Evolutionary conservation across 805 yeast genomes (phyloP).

Genomic region (Candida oleophila): DNA sequence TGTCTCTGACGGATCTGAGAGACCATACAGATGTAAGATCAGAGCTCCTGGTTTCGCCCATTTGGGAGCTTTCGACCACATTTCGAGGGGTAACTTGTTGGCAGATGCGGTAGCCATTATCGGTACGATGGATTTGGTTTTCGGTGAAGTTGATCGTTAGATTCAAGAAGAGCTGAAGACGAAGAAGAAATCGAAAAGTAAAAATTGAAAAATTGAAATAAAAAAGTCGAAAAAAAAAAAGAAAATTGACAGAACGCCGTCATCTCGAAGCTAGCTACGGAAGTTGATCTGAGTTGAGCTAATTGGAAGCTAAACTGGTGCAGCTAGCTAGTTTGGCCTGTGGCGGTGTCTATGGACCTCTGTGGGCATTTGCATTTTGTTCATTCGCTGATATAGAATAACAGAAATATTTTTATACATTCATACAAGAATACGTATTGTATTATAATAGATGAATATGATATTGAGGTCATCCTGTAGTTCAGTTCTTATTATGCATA

Average conservation of each 20-base stretch:
- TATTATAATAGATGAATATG: background rate
- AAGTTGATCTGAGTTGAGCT: no score
- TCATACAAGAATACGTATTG: background rate
- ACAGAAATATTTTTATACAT: background rate
- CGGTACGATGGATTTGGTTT: conserved; percentile 94
- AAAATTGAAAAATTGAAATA: background rate
- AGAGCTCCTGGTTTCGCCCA: conserved; percentile 95
- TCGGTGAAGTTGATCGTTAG: conserved; percentile 91
- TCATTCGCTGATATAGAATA: conserved; percentile 3
- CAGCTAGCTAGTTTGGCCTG: no score
- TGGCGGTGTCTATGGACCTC: background rate
- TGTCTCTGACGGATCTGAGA: conserved; percentile 84
- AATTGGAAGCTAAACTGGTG: no score
- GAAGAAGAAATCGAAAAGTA: background rate
- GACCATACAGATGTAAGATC: conserved; percentile 89
- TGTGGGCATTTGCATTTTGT: conserved; percentile 1
- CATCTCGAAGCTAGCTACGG: no score
- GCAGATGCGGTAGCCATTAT: conserved; percentile 93
- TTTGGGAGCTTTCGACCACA: conserved; percentile 83
- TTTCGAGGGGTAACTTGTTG: conserved; percentile 80
- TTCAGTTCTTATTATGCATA: no score
- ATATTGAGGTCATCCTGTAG: no score
- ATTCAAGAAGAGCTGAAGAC: conserved; percentile 4
- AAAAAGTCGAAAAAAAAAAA: background rate
- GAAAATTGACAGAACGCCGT: no score